Base-by-base conservation (phyloP, 441 rosid genomes). In the Macaranga tanarius region DNA sequence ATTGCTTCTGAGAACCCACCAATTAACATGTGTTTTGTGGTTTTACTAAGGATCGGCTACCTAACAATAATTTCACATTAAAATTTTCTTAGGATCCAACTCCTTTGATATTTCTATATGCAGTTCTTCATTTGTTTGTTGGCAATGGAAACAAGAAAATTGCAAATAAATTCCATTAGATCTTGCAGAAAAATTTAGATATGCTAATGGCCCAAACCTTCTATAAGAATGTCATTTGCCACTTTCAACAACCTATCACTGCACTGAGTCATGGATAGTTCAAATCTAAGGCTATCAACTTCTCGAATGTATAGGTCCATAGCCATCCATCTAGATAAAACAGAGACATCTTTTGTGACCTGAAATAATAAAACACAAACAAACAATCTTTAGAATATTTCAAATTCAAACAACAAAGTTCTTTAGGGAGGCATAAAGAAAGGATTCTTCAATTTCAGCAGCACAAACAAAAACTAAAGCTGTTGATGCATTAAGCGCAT, bases 311-410 rank as follows among this genome's bases (percentile, higher is more conserved):
- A 92, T 62, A 94, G 93, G 84, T 94, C 98, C 78, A 92, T 83
- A 67, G 97, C 89, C 98, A 94, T 94, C 98, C 98, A 94, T 85
- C 98, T 92, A 74, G 98, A 94, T 79, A 94, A 84, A 61, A 94
- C 92, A 67, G 97, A 89, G 56, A 94, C 96, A 81, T 92, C 96
- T 80, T 88, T 89, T 50, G 97, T 92, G 57, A 94, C 97, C 98
- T 93, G 92, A 79, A 85, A 82, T 62, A 83, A 62, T 58, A 59
- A 76, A 62, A 67, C 0, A 50, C 8, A 64, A 16, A 25, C 57
- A 23, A 8, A 52, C 1, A 48, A 15, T 44, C 26, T 15, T 26
- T 7, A 28, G 50, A 47, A 65, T 9, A 56, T 42, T 9, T 3
- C 54, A 51, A 17, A 50, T 16, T 40, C 28, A 60, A 75, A 67